A percentile compares a stretch with the other conserved stretches of the same genome.
Conservation (phyloP, 129 eudicot genomes). For the Escallonia herrerae region DNA sequence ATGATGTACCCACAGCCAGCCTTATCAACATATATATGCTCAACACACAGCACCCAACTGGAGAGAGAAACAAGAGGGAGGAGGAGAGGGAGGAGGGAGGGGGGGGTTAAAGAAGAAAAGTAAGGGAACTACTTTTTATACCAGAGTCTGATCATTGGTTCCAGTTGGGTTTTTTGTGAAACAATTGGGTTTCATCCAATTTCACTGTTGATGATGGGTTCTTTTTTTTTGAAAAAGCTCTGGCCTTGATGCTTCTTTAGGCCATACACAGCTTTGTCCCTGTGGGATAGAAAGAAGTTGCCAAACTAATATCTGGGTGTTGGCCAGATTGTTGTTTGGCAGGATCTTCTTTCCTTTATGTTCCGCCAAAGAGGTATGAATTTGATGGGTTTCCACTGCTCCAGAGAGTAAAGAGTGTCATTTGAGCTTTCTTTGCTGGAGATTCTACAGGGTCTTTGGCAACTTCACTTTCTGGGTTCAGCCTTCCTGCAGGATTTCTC, state of each 20-base stretch:
- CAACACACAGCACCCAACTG: constrained; percentile 1
- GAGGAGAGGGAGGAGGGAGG: constrained; percentile 20
- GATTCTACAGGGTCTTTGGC: constrained; percentile 12
- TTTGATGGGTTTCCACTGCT: constrained; percentile 23
- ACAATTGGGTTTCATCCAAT: constrained; percentile 46
- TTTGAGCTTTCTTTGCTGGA: constrained; percentile 3
- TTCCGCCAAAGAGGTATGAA: constrained; percentile 17
- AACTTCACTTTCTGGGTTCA: constrained; percentile 21
- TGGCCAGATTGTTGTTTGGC: constrained; percentile 32
- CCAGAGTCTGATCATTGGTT: constrained; percentile 54
- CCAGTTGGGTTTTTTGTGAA: constrained; percentile 60
- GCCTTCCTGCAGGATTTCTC: not conserved
- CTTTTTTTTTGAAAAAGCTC: constrained; percentile 9
- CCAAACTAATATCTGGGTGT: constrained; percentile 29
- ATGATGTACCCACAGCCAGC: constrained; percentile 49
- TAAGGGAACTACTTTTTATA: constrained; percentile 30
- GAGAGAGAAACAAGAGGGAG: constrained; percentile 2
- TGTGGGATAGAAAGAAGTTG: constrained; percentile 22
- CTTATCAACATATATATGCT: constrained; percentile 22
- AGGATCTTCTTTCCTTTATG: constrained; percentile 25
- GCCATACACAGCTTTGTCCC: constrained; percentile 19
- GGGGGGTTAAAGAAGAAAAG: constrained; percentile 20
- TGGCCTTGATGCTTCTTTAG: constrained; percentile 34
- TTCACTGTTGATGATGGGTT: constrained; percentile 14
- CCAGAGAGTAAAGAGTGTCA: constrained; percentile 17